These are phyloP conservation scores for Miscanthus lutarioriparius DNA, from an alignment of 176 grass and related monocot species.

Conservation along the genomic window DNA sequence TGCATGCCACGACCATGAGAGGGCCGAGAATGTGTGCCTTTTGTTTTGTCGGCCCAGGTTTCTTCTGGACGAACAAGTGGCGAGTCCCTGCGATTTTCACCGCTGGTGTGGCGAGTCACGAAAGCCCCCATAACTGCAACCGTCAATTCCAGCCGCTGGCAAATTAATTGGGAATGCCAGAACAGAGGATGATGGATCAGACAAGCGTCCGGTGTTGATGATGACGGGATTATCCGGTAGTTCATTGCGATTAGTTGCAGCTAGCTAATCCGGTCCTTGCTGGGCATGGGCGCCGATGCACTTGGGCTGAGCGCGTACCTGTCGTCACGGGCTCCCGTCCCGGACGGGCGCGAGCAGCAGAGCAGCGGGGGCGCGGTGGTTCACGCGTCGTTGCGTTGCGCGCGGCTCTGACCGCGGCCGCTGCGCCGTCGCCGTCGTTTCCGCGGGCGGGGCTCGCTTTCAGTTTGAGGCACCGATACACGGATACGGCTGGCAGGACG, in stretches of 20 bases:
- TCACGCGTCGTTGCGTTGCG: background rate
- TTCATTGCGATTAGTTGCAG: background rate
- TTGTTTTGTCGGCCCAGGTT: background rate
- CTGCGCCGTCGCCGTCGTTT: background rate
- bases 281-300: no score
- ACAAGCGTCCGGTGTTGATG: background rate
- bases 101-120: background rate
- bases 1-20: no score
- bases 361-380: background rate
- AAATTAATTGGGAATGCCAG: background rate
- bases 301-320: background rate
- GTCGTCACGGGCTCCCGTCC: background rate
- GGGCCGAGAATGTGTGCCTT: background rate
- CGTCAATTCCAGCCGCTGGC: background rate
- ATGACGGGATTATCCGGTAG: background rate
- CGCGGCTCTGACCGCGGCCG: background rate
- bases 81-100: no score
- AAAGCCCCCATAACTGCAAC: background rate
- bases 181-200: background rate
- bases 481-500: no score
- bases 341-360: background rate
- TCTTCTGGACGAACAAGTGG: no score
- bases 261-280: no score
- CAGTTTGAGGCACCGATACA: background rate
- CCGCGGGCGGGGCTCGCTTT: background rate